Evolutionary conservation across 164 flowering plant species (phyloP), one percentile per base, ranked within the genome.

Genomic region (Chimonanthus praecox): DNA sequence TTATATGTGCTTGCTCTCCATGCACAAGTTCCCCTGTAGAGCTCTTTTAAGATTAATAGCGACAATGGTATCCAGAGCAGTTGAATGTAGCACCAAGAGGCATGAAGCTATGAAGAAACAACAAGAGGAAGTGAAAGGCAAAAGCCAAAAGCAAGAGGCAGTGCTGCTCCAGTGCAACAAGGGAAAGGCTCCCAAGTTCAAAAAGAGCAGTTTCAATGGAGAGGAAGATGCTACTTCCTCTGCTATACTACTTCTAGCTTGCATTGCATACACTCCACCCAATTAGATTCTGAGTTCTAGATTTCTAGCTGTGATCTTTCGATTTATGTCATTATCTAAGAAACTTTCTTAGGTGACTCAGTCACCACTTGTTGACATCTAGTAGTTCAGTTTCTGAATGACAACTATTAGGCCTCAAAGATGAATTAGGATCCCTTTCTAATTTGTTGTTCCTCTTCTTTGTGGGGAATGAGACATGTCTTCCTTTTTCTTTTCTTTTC

Each of bases 191-290:
- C 58, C 54, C 76, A 88, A 85, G 85, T 92, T 92, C 89, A 92
- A 92, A 86, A 89, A 90, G 72, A 89, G 96, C 83, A 79, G 74
- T 71, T 85, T 85, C 64, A 81, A 77, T 77, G 82, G 86, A 67
- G 92, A 88, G 65, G 90, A 88, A 7, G 96, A 92, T 79, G 92
- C 90, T 16, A 85, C 83, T 74, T 86, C 94, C 64, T 86, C 94
- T 33, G 98, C 96, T 48, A 89, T 92, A 71, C 85, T 90, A 58
- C 79, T 90, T 61, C 92, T 92, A 64, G 98, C 98, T 80, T 92
- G 92, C 80, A 87, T 90, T 68, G 96, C 86, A 58, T 89, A 87
- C 78, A 69, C 89, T 67, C 85, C 92, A 20, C 21, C 21, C 21
- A 20, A 20, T 20, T 20, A 20, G 21, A 20, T 20, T 20, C 21